These are phyloP conservation scores for Sarcomyxa edulis DNA, from an alignment of 768 basidiomycete species.

Conservation along the genomic window DNA sequence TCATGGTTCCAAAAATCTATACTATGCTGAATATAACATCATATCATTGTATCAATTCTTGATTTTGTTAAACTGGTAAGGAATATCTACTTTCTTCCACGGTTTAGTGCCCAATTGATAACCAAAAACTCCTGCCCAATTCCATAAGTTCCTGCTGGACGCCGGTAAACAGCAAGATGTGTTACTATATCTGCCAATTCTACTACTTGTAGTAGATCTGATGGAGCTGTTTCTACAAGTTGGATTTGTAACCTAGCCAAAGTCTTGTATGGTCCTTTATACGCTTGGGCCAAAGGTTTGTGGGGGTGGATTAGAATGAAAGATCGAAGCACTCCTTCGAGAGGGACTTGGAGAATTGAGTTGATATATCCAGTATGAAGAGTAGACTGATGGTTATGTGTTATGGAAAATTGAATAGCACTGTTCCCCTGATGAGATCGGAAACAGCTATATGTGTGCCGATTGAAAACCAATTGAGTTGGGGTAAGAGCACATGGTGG, in stretches of 20 bases:
- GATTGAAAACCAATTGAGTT: slow-evolving; percentile 8
- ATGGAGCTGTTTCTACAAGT: slow-evolving; percentile 12
- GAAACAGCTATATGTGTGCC: slow-evolving; percentile 14
- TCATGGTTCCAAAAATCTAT: too few species aligned
- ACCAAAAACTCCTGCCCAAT: slow-evolving; percentile 12
- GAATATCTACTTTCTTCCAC: slow-evolving; percentile 13
- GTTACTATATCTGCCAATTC: slow-evolving; percentile 19
- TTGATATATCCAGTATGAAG: slow-evolving; percentile 14
- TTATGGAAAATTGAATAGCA: slow-evolving; percentile 17
- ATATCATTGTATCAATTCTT: slow-evolving; percentile 2
- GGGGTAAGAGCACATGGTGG: slow-evolving; percentile 11
- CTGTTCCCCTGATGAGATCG: slow-evolving; percentile 15
- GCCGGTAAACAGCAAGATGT: slow-evolving; percentile 14
- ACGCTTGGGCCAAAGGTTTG: slow-evolving; percentile 8
- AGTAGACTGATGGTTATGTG: background rate
- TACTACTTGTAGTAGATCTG: slow-evolving; percentile 12
- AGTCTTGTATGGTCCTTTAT: slow-evolving; percentile 13
- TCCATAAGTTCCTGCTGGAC: slow-evolving; percentile 15
- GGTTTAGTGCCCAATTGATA: slow-evolving; percentile 16
- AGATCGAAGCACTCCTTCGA: slow-evolving; percentile 13
- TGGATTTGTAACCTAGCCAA: slow-evolving; percentile 11
- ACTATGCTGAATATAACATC: background rate
- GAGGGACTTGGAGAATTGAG: slow-evolving; percentile 12
- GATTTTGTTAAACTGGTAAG: too few species aligned
- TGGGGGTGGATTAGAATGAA: slow-evolving; percentile 16